Percentiles rank a stretch among this genome's conserved stretches.
These are phyloP conservation scores for Lathyrus tuberosus DNA, from an alignment of 306 rosid species.

Conservation along the genomic window DNA sequence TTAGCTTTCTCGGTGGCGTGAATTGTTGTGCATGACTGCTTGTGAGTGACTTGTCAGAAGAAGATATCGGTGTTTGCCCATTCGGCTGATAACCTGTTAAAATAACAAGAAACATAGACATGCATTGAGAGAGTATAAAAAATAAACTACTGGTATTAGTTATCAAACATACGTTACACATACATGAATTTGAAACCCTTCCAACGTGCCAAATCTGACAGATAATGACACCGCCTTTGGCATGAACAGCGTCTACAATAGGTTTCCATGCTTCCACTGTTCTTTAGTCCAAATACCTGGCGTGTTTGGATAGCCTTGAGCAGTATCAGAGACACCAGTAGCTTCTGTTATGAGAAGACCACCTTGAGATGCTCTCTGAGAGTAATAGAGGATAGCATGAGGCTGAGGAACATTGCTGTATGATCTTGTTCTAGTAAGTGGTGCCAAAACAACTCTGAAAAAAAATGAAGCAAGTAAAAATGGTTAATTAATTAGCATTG, in stretches of 20 bases:
- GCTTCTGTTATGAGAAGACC: constrained; percentile 36
- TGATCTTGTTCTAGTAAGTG: constrained; percentile 3
- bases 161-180: background rate
- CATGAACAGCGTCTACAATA: constrained; percentile 58
- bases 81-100: constrained; percentile 50
- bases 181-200: constrained; percentile 39
- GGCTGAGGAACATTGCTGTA: constrained; percentile 32
- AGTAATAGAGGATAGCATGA: constrained; percentile 3
- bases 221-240: constrained; percentile 54
- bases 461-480: background rate
- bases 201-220: constrained; percentile 67
- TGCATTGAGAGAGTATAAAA: background rate
- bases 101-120: constrained; percentile 9
- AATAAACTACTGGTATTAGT: too few relatives aligned
- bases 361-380: constrained; percentile 23
- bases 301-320: constrained; percentile 49
- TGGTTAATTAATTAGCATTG: too few relatives aligned
- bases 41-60: constrained; percentile 52
- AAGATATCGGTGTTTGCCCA: constrained; percentile 62
- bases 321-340: constrained; percentile 37
- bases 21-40: constrained; percentile 33
- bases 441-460: constrained; percentile 36
- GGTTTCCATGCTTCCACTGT: constrained; percentile 63
- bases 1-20: constrained; percentile 41
- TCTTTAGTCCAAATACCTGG: constrained; percentile 59